Evolutionary conservation across 2,329 filamentous ascomycete species (phyloP).

Genomic region (Gaeumannomyces tritici): DNA sequence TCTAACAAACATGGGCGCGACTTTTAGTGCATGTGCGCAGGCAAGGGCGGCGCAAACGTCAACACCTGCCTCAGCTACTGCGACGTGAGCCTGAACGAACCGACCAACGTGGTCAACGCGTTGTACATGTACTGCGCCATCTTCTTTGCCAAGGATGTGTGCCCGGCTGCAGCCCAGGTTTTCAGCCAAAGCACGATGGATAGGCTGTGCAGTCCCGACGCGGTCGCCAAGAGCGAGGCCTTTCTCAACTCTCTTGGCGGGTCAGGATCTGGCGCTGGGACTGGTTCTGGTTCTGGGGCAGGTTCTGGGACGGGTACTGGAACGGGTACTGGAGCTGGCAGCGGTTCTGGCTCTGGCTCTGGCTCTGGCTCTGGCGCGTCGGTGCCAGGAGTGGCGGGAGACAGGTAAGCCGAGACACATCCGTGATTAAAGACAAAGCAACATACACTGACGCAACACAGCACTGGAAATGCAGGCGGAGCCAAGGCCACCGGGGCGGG

Average conservation of each 20-base stretch:
- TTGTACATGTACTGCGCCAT: slow-evolving; percentile 3
- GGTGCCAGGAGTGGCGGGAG: background rate
- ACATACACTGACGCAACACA: background rate
- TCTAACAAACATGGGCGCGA: background rate
- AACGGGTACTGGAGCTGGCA: background rate
- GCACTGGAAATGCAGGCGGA: background rate
- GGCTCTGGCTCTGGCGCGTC: background rate
- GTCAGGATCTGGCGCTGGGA: too few species aligned
- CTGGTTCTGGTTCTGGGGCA: background rate
- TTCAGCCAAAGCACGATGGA: background rate
- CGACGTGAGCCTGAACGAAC: background rate
- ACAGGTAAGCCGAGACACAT: background rate
- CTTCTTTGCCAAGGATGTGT: slow-evolving; percentile 1
- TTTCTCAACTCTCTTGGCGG: too few species aligned
- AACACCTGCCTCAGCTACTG: slow-evolving; percentile 1
- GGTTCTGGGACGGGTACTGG: background rate
- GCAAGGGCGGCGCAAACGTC: background rate
- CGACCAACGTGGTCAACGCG: background rate
- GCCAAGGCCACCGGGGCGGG: background rate
- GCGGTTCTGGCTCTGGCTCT: background rate
- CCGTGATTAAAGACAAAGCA: too few species aligned
- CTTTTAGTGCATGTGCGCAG: slow-evolving; percentile 1
- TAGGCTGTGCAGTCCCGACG: slow-evolving; percentile 1
- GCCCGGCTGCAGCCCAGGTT: background rate
- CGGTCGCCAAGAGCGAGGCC: background rate